Base-by-base conservation (phyloP, 495 filamentous ascomycete species). In the Sphaerosporella brunnea region DNA sequence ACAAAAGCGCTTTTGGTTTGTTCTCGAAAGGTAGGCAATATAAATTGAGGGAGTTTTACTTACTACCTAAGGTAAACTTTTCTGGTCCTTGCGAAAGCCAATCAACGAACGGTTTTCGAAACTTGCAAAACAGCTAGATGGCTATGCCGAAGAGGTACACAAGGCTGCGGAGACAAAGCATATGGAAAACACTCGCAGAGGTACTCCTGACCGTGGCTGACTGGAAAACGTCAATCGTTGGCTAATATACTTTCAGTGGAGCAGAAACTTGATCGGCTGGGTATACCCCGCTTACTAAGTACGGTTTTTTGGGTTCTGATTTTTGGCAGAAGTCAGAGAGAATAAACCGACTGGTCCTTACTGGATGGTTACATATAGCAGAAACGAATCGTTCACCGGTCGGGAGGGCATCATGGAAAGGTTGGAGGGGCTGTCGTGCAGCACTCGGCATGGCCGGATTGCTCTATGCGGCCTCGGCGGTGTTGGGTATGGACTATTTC, bases 141-240 rank as follows among this genome's bases (percentile, higher is more conserved):
- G 23, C 41, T n/a, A 47, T 23, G 19, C 34, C 1, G 21, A 39
- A 25, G 41, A 47, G 23, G 32, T 51, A 4, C 38, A 50, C 16
- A 34, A 26, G 21, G 46, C 46, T 10, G 36, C 36, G 18, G 3
- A 24, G 1, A 25, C 38, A 35, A 48, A 16, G 20, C 23, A 23
- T 16, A 24, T 4, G 20, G 8, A 23, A 39, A 3, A 4, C 26
- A 20, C 18, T 35, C 13, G 9, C 25, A 30, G 10, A 35, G 42
- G n/a, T 32, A 23, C n/a, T 39, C 28, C n/a, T n/a, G n/a, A n/a
- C n/a, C n/a, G n/a, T n/a, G n/a, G n/a, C n/a, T n/a, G n/a, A n/a
- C n/a, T n/a, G n/a, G n/a, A n/a, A n/a, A n/a, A n/a, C n/a, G n/a
- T n/a, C n/a, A n/a, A n/a, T n/a, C n/a, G n/a, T n/a, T n/a, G n/a